These are phyloP conservation scores for Carex cristatella DNA, from an alignment of 176 grass and related monocot species.

Conservation along the genomic window DNA sequence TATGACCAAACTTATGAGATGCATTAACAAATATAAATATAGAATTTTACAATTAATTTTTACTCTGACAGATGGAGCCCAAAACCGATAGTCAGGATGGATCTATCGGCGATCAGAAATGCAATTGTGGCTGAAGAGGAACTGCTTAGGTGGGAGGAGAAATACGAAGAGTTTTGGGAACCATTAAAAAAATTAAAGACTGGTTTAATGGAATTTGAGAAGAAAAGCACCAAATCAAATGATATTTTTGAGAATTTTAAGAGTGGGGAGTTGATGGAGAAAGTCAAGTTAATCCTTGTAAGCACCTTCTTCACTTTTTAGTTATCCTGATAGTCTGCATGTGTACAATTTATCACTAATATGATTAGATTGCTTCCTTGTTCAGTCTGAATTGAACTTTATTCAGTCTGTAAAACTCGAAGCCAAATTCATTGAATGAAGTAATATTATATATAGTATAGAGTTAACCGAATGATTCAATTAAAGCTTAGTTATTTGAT, in stretches of 20 bases:
- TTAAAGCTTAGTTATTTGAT: background rate
- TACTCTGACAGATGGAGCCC: constrained; percentile 32
- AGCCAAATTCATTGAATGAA: background rate
- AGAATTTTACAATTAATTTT: background rate
- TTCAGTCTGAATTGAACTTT: background rate
- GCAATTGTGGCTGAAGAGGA: constrained; percentile 59
- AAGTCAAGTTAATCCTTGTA: constrained; percentile 77
- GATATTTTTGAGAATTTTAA: constrained; percentile 51
- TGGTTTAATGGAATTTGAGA: constrained; percentile 62
- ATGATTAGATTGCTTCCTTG: background rate
- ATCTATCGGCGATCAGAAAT: constrained; percentile 67
- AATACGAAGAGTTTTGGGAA: constrained; percentile 59
- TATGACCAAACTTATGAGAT: background rate
- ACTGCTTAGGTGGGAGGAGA: constrained; percentile 29
- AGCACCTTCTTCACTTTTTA: constrained; percentile 10
- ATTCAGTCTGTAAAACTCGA: background rate
- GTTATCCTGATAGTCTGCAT: background rate
- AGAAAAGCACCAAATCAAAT: constrained; percentile 40
- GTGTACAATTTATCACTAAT: background rate
- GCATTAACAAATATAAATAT: background rate
- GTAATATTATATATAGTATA: background rate
- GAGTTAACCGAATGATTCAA: background rate
- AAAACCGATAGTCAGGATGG: constrained; percentile 45
- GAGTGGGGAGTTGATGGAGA: constrained; percentile 43
- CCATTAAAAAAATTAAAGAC: constrained; percentile 63